A percentile compares a stretch with the other conserved stretches of the same genome.
Conservation (phyloP, 495 filamentous ascomycete species). For the Pyronema domesticum region DNA sequence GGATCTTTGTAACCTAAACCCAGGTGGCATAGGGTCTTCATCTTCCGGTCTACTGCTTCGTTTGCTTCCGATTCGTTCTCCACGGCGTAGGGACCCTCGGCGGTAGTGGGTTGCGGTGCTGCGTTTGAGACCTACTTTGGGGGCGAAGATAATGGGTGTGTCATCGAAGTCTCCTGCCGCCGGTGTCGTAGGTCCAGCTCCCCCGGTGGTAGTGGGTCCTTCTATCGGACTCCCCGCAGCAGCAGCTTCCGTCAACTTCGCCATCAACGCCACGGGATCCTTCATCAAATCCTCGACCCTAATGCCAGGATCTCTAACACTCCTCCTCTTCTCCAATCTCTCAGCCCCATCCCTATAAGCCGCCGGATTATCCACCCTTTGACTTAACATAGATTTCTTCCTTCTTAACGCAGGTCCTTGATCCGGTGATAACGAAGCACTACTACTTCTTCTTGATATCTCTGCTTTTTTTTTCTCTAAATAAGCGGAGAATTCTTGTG, state of each 20-base stretch:
- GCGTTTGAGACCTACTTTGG: conserved; percentile 60
- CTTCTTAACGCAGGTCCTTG: conserved; percentile 44
- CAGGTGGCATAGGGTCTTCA: conserved; percentile 28
- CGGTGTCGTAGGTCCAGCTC: too few species aligned
- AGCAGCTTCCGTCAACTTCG: conserved; percentile 31
- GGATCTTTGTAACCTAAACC: conserved; percentile 44
- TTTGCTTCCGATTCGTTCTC: conserved; percentile 57
- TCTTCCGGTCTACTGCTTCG: conserved; percentile 47
- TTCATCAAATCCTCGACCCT: conserved; percentile 59
- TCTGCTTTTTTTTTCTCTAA: conserved; percentile 79
- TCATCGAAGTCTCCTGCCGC: conserved; percentile 38
- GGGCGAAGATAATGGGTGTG: conserved; percentile 67
- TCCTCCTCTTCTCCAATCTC: conserved; percentile 56
- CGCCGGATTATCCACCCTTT: conserved; percentile 63
- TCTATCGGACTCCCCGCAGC: too few species aligned
- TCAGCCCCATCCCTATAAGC: conserved; percentile 79
- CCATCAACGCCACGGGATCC: conserved; percentile 52
- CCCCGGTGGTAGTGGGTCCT: too few species aligned
- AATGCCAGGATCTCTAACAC: conserved; percentile 38
- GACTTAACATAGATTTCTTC: conserved; percentile 91
- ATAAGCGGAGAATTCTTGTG: conserved; percentile 92
- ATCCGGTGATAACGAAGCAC: conserved; percentile 44
- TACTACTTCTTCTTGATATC: conserved; percentile 37
- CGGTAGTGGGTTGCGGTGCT: conserved; percentile 87
- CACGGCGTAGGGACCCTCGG: conserved; percentile 67